Evolutionary conservation across 1,284 basidiomycete species (phyloP), one percentile per base, ranked within the genome.

Genomic region (Boletellus deceptivus): DNA sequence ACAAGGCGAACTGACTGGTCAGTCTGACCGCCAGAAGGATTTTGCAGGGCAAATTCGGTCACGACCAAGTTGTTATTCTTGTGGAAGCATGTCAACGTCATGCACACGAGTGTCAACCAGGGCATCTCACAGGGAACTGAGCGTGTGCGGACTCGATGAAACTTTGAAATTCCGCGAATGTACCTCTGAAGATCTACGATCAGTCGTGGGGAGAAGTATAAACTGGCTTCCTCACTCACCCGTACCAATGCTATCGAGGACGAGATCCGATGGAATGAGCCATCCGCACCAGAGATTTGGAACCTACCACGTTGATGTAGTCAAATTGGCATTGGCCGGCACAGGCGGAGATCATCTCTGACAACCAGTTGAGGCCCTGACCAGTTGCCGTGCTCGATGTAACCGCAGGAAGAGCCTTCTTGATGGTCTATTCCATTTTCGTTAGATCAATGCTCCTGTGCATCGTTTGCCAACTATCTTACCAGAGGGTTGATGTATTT

Each of bases 361-460:
- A 55, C 16, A 73, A 14, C 72, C 68, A 72, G 27, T 49, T 55
- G 24, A 72, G 43, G 7, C 72, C 70, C 44, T 70, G 24, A 0
- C 69, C 70, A 31, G 61, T 1, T 9, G 46, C 37, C 6, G 42
- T 43, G 31, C 63, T 71, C 14, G 67, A 65, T 13, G 65, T 63
- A 10, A 73, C 64, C 0, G 70, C 63, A 7, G 72, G 72, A 29
- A 72, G 63, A 1, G 67, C 70, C 50, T 64, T 72, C 52, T 65
- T 68, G 25, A 67, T 61, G 1, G 54, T 16, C 70, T 69, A n/a
- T 47, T 33, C 43, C 13, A 8, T 52, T 39, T 25, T 33, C 3
- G 2, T 6, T 64, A 4, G 56, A 45, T 6, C 7, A 17, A 33
- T 16, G 8, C 2, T 17, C 24, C 3, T 4, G 16, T 33, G 6